phyloP scores from a whole-genome alignment of 139 green algal genomes.

The Edaphochlamys debaryana region DNA sequence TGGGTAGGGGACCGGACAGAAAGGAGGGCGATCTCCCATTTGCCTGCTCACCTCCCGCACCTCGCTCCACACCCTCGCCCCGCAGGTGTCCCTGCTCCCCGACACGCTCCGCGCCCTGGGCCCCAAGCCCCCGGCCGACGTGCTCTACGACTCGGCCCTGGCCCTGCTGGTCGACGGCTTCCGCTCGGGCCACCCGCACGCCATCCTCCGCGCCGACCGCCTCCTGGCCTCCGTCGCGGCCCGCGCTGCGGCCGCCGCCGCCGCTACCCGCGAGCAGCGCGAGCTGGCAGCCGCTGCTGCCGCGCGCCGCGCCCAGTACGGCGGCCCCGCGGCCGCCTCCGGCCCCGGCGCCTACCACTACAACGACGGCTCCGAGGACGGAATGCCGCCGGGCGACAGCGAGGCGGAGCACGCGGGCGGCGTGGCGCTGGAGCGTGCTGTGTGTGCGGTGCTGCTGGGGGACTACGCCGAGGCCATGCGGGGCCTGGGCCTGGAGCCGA shows the following conservation, averaged over 20 bases:
- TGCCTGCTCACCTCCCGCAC: no score
- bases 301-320: background rate
- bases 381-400: no score
- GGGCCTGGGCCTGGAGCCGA: slow-evolving; percentile 30
- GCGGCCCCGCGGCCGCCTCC: background rate
- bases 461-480: slow-evolving; percentile 20
- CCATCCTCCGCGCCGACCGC: background rate
- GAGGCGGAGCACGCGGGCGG: background rate
- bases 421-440: slow-evolving; percentile 39
- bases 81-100: slow-evolving; percentile 18
- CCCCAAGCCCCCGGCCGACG: background rate
- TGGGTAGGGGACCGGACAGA: no score
- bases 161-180: slow-evolving; percentile 47
- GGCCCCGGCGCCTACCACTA: background rate
- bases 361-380: background rate
- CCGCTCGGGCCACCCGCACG: slow-evolving; percentile 21
- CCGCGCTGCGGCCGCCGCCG: background rate
- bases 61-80: no score
- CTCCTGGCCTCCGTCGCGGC: slow-evolving; percentile 4
- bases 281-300: slow-evolving; percentile 22
- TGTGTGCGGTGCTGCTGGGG: slow-evolving; percentile 46
- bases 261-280: background rate
- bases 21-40: no score
- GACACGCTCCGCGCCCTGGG: slow-evolving; percentile 20
- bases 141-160: slow-evolving; percentile 49